These are phyloP conservation scores for Phytopythium chamaehyphon DNA, from an alignment of 352 stramenopile genomes.

Conservation along the genomic window DNA sequence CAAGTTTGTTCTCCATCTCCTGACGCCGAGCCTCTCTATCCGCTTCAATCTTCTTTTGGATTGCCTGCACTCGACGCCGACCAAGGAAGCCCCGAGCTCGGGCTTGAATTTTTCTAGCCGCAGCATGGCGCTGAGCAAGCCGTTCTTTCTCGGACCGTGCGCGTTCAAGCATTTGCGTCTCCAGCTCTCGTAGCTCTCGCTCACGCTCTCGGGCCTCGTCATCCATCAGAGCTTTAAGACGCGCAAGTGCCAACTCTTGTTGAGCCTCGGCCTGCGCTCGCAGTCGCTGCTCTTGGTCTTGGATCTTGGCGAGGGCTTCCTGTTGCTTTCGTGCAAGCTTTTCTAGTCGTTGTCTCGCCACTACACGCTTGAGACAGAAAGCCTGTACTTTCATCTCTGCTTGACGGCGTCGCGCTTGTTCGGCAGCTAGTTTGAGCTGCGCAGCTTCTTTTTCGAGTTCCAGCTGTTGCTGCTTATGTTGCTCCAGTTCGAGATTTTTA, in stretches of 20 bases:
- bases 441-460: conserved; percentile 39
- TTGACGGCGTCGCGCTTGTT: conserved; percentile 40
- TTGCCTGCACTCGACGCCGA: conserved; percentile 42
- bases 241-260: conserved; percentile 61
- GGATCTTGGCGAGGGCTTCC: conserved; percentile 41
- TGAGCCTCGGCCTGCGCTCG: conserved; percentile 52
- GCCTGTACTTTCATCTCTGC: conserved; percentile 63
- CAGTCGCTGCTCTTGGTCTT: conserved; percentile 57
- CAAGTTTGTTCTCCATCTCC: conserved; percentile 50
- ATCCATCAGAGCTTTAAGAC: conserved; percentile 68
- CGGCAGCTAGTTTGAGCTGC: conserved; percentile 33
- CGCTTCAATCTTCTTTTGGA: conserved; percentile 61
- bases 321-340: conserved; percentile 47
- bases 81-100: conserved; percentile 51
- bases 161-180: conserved; percentile 73
- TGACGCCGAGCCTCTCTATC: conserved; percentile 56
- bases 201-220: conserved; percentile 58
- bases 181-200: conserved; percentile 67
- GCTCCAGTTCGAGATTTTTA: background rate
- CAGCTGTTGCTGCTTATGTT: conserved; percentile 22
- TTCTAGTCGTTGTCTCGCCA: conserved; percentile 28
- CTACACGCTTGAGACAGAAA: conserved; percentile 49
- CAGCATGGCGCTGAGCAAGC: conserved; percentile 38
- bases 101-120: conserved; percentile 57
- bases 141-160: conserved; percentile 61